Evolutionary conservation across 257 asterid genomes (phyloP), one percentile per base, ranked within the genome.

Genomic region (Voacanga thouarsii): DNA sequence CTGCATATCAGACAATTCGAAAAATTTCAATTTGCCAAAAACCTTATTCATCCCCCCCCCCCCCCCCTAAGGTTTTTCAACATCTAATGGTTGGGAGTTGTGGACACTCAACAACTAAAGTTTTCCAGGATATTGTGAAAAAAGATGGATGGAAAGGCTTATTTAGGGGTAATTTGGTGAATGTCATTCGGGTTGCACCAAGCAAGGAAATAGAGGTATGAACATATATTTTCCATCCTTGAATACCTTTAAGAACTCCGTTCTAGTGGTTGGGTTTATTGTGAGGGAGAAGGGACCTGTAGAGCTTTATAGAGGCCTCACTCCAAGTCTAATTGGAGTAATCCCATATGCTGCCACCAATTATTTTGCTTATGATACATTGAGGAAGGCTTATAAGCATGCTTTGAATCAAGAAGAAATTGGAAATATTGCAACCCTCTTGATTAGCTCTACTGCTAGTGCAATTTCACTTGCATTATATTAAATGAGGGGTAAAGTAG

Each of bases 201-300:
- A 85, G 89, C 89, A 87, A 87, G 85, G 89, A 89, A 43, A 82
- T 87, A 21, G 91, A 87, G 89, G 89, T 87, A 80, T 80, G n/a
- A 23, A 4, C 24, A 14, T 33, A 65, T 15, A 64, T 28, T 9
- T 30, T 53, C 57, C 72, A 68, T 69, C 49, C 50, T 55, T 53
- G 18, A 15, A n/a, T 44, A 47, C 21, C 67, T 61, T 60, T 12
- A 47, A 37, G 16, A 45, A 16, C 15, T 66, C 24, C 6, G 47
- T 28, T 8, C 55, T 18, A 26, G 61, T 45, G 41, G 26, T 10
- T 21, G 28, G 47, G 11, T 47, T 49, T 15, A 86, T 88, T 26
- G 78, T 85, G 53, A 68, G 50, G 59, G 91, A 88, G 44, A 89
- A 83, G 53, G 91, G 92, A 12, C 86, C 92, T 3, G 88, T 79